These are phyloP conservation scores for Colletotrichum gloeosporioides DNA, from an alignment of 2,329 filamentous ascomycete species.

Conservation along the genomic window DNA sequence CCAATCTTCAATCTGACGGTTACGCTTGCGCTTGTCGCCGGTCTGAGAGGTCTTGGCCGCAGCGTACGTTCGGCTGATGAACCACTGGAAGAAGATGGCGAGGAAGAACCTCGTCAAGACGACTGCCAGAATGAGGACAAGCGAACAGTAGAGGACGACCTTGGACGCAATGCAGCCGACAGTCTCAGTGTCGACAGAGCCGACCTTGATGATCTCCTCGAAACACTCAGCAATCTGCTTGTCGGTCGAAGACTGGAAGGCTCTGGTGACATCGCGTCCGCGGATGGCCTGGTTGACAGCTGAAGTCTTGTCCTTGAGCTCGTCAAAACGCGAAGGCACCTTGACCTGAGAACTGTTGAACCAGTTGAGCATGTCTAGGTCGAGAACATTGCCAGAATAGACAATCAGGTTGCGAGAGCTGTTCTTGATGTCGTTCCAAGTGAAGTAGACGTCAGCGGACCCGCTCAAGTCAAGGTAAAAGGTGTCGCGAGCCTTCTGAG, in stretches of 20 bases:
- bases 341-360: conserved; percentile 83
- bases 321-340: conserved; percentile 78
- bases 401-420: conserved; percentile 87
- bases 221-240: conserved; percentile 88
- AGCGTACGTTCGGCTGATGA: conserved; percentile 85
- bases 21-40: conserved; percentile 81
- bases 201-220: conserved; percentile 93
- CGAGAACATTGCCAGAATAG: conserved; percentile 92
- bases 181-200: conserved; percentile 92
- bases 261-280: conserved; percentile 87
- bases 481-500: conserved; percentile 65
- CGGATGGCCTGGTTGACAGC: conserved; percentile 67
- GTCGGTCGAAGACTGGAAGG: conserved; percentile 79
- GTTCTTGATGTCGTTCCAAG: conserved; percentile 94
- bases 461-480: conserved; percentile 76
- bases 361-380: conserved; percentile 87
- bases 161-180: conserved; percentile 97
- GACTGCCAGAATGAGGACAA: conserved; percentile 90
- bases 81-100: conserved; percentile 94
- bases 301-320: conserved; percentile 73
- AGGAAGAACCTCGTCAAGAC: conserved; percentile 87
- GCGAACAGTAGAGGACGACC: conserved; percentile 92
- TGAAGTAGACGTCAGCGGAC: conserved; percentile 91
- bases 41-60: conserved; percentile 85
- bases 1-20: conserved; percentile 97